Percentiles rank a stretch among this genome's conserved stretches.
These are phyloP conservation scores for Zygosaccharomyces pseudorouxii DNA, from an alignment of 805 yeast genomes.

Conservation along the genomic window DNA sequence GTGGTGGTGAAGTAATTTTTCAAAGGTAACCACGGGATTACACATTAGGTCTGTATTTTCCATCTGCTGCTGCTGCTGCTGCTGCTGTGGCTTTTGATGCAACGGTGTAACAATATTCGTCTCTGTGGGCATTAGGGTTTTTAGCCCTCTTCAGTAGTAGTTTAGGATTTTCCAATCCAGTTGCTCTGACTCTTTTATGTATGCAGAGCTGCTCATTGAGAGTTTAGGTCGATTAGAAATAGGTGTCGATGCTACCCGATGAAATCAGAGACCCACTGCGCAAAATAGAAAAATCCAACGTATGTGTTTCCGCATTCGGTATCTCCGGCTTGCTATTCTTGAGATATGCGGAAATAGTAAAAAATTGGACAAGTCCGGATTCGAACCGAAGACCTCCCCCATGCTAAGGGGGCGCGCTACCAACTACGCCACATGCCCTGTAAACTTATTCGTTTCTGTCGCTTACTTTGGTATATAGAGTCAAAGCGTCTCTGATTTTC, in stretches of 20 bases:
- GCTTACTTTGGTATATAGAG: too few species aligned
- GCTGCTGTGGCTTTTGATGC: background rate
- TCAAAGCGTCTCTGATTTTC: too few species aligned
- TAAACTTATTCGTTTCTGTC: too few species aligned
- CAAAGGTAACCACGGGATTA: conserved; percentile 9
- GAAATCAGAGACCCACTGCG: background rate
- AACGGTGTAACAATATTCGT: background rate
- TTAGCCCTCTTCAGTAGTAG: background rate
- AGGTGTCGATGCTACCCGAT: background rate
- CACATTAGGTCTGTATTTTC: background rate
- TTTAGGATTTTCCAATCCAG: background rate
- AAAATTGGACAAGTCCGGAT: conserved; percentile 4
- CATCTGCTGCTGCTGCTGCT: background rate
- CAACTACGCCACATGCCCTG: conserved; percentile 8
- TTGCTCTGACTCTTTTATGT: background rate
- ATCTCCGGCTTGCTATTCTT: background rate
- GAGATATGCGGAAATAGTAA: background rate
- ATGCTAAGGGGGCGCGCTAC: conserved; percentile 7
- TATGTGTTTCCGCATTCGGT: background rate
- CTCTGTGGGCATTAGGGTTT: background rate
- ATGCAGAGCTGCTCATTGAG: background rate
- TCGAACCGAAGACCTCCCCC: conserved; percentile 8
- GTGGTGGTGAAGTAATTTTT: conserved; percentile 18
- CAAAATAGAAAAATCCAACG: background rate
- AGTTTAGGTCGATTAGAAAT: background rate